Base-by-base conservation (phyloP, 192 early-diverging fungal species). In the Podila verticillata region DNA sequence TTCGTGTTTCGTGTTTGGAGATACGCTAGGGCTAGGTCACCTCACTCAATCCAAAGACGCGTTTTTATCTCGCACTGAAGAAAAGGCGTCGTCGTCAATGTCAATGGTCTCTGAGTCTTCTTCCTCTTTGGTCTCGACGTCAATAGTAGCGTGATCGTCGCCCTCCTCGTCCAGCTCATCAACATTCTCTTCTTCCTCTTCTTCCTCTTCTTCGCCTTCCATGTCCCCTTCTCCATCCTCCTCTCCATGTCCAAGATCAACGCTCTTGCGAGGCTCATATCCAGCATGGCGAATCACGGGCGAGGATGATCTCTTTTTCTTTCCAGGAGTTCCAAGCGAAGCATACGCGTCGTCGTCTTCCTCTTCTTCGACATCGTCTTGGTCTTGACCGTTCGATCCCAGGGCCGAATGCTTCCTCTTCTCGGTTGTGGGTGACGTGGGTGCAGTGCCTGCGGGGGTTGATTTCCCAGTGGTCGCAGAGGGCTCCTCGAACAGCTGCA, bases 401-500 rank as follows among this genome's bases (percentile, higher is more conserved):
- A 71, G n/a, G 5, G 24, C 35, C 10, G 69, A 71, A 6, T 29
- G 47, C 61, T 71, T 71, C 47, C 61, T 60, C 49, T 71, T 71
- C 32, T 71, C 69, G 39, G 47, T 26, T 24, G 22, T 24, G 9
- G 51, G 51, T 6, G 51, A 54, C 8, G 51, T 54, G 7, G 51
- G 51, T 17, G 51, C 51, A 26, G 51, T 54, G 9, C 51, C 51
- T 26, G 51, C 51, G 6, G 51, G 51, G 22, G 51, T 54, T 1
- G 24, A 54, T 26, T 54, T 54, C 8, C 51, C 66, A 24, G 48
- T 5, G 30, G 29, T 29, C 4, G 30, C 28, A 10, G 57, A 58
- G 20, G 58, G 36, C 44, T 89, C 90, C 31, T 90, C 89, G 82
- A 92, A 93, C 20, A 82, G 65, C 59, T 93, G 92, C 84, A 85